Percentiles rank a stretch among this genome's conserved stretches.
Conservation (phyloP, 208 protist genomes). For the Leishmania major region DNA sequence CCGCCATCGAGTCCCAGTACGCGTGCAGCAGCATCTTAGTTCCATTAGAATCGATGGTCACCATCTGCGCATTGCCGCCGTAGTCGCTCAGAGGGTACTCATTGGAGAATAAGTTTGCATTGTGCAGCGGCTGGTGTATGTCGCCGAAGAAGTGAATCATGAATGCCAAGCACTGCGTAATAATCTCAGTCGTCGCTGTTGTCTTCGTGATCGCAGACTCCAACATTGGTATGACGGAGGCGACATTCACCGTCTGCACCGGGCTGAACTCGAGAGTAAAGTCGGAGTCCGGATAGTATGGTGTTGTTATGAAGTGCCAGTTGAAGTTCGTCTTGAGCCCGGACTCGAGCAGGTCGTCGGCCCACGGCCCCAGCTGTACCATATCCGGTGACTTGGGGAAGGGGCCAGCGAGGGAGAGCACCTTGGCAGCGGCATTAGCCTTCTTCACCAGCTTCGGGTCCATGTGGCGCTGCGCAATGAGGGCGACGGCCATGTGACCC, state of each 20-base stretch:
- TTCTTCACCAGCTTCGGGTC: conserved; percentile 11
- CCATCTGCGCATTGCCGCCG: conserved; percentile 34
- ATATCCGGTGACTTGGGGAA: conserved; percentile 43
- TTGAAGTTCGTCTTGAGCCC: conserved; percentile 31
- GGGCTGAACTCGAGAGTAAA: conserved; percentile 21
- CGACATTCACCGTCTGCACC: conserved; percentile 35
- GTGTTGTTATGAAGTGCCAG: conserved; percentile 56
- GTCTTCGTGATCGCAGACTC: conserved; percentile 17
- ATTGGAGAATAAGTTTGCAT: conserved; percentile 31
- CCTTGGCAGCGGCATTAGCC: conserved; percentile 10
- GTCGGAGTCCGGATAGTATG: conserved; percentile 31
- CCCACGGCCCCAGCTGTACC: conserved; percentile 46
- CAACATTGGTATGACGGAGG: conserved; percentile 32
- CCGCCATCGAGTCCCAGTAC: neutral
- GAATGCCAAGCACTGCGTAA: conserved; percentile 28
- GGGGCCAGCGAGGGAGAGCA: conserved; percentile 26
- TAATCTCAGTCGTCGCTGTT: conserved; percentile 3
- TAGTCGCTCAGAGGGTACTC: conserved; percentile 41
- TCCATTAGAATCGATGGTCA: neutral
- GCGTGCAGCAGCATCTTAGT: neutral
- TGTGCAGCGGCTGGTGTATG: conserved; percentile 37
- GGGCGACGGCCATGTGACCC: conserved; percentile 55
- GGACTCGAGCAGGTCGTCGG: conserved; percentile 40
- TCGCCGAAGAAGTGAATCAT: conserved; percentile 62
- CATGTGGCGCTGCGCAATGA: conserved; percentile 47